Base-by-base conservation (phyloP, 345 rosid species). In the Zanthoxylum bungeanum region DNA sequence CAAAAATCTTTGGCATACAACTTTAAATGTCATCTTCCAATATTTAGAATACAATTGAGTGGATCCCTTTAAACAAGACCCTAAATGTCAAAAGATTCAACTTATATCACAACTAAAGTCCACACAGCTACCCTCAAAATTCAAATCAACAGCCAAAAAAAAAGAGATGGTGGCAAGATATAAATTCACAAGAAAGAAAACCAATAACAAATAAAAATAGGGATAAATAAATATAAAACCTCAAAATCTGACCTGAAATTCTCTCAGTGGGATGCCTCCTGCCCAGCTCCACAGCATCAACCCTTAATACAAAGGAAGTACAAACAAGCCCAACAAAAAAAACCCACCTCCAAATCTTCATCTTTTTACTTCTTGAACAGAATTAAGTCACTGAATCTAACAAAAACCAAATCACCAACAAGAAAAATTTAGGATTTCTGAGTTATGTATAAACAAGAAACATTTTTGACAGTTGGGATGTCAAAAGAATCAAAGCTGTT, bases 261-360 rank as follows among this genome's bases (percentile, higher is more conserved):
- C 98, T 87, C 81, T 93, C 98, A 8, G 97, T 88, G 62, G 83
- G 93, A 80, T 85, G 97, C 81, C 85, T 84, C 57, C 89, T 85
- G 68, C 85, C 83, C 55, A 86, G 75, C 76, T 87, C 86, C 67
- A 88, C 68, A 70, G 86, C 87, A 72, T 76, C 82, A 78, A 68
- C 71, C 77, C 81, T 79, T 64, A 73, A 80, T 44, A 78, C 44
- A 46, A 81, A 73, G 6, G 72, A 70, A 60, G 80, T 75, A 79
- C 55, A 85, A 40, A 83, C 63, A 64, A 87, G 30, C 70, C 84
- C 88, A 65, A 83, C 62, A 67, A 89, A 76, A 73, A 75, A 76
- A 73, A 75, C 64, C 89, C 76, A 85, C 39, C 82, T 80, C 93
- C 78, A 80, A 66, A 78, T 61, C 86, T 84, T 80, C 92, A 87